Conservation (phyloP, 2,329 filamentous ascomycete species). For the Dactylella cylindrospora region DNA sequence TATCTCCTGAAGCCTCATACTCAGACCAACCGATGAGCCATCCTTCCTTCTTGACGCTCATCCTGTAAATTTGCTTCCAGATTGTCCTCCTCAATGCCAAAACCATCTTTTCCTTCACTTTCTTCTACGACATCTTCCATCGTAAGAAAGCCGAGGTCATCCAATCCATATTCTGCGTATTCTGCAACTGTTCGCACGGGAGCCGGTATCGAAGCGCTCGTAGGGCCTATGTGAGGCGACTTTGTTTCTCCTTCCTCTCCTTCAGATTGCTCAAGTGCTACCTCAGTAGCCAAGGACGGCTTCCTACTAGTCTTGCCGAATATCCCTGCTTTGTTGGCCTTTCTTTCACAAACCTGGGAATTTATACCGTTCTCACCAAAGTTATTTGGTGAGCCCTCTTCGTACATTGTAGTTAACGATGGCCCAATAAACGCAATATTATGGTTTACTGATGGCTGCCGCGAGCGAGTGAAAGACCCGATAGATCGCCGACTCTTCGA, state of each 20-base stretch:
- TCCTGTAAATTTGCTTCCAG: not conserved
- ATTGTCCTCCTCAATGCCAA: no score
- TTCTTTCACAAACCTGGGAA: not conserved
- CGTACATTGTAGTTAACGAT: not conserved
- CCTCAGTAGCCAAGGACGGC: not conserved
- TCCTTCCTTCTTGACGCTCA: slow-evolving; percentile 2
- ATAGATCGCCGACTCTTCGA: no score
- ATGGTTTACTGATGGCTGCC: slow-evolving; percentile 6
- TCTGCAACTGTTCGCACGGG: slow-evolving; percentile 3
- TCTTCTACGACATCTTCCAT: no score
- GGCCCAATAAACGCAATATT: slow-evolving; percentile 4
- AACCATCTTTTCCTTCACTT: no score
- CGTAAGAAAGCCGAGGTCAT: slow-evolving; percentile 13
- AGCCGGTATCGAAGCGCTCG: slow-evolving; percentile 1
- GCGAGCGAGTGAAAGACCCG: no score
- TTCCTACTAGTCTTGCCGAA: not conserved
- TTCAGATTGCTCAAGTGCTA: not conserved
- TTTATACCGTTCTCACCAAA: no score
- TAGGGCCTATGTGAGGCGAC: not conserved
- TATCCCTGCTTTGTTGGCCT: not conserved
- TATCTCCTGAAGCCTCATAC: not conserved
- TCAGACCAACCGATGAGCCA: slow-evolving; percentile 20
- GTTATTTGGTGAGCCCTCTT: not conserved
- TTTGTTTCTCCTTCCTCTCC: not conserved
- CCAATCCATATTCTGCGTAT: slow-evolving; percentile 25